A percentile compares a stretch with the other conserved stretches of the same genome.
These are phyloP conservation scores for Pseudocercospora fuligena DNA, from an alignment of 2,329 filamentous ascomycete genomes.

Conservation along the genomic window DNA sequence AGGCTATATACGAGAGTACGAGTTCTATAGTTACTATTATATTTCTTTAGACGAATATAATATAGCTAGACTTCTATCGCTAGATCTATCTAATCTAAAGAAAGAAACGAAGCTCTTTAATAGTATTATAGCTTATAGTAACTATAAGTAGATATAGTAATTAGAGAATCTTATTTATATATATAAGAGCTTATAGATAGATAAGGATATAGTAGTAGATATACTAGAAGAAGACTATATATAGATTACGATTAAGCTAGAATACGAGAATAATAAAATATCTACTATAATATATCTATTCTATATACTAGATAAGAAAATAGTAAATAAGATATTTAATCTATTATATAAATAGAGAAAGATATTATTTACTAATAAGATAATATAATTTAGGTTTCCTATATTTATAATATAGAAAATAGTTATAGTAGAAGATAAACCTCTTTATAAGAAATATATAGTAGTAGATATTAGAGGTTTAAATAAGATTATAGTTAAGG, in stretches of 20 bases:
- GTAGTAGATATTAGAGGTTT: neutral
- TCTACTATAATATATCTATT: neutral
- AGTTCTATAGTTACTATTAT: neutral
- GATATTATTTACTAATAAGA: neutral
- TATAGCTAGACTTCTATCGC: neutral
- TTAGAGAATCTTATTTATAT: no score
- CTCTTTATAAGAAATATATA: fast-evolving
- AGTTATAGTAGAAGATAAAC: neutral
- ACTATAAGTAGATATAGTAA: neutral
- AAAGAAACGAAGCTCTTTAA: neutral
- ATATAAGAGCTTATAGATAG: neutral
- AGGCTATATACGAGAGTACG: neutral
- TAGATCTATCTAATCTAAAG: no score
- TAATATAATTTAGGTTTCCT: neutral
- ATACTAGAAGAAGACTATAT: neutral
- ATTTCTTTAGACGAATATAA: neutral
- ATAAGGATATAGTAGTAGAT: neutral
- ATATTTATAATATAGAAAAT: neutral
- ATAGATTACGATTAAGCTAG: neutral
- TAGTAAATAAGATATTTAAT: neutral
- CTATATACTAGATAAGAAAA: neutral
- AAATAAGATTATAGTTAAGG: neutral
- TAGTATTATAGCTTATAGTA: neutral
- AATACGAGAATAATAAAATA: neutral
- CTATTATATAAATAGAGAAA: neutral